Evolutionary conservation across 495 filamentous ascomycete genomes (phyloP).

Genomic region (Penicillium angulare): DNA sequence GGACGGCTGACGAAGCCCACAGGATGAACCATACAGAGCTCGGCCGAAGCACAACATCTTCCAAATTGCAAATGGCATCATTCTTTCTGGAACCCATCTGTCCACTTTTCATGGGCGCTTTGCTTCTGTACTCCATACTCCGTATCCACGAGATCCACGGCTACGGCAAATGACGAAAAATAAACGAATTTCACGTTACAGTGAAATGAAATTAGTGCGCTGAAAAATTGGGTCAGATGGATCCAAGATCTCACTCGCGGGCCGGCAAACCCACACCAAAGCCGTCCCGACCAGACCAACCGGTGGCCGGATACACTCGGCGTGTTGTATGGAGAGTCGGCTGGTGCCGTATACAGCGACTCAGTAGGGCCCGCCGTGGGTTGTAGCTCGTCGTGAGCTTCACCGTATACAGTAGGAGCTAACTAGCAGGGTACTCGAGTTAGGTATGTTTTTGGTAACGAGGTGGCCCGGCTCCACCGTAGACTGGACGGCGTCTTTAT

Average conservation of each 20-base stretch:
- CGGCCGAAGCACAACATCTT: too few species aligned
- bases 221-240: background rate
- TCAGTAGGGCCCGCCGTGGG: too few species aligned
- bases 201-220: background rate
- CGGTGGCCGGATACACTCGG: background rate
- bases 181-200: background rate
- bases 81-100: too few species aligned
- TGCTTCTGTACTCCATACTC: too few species aligned
- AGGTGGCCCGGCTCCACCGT: background rate
- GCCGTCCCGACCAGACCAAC: background rate
- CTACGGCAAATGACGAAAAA: background rate
- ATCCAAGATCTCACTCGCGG: slow-evolving; percentile 7
- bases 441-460: background rate
- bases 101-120: too few species aligned
- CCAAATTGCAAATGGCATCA: too few species aligned
- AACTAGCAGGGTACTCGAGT: too few species aligned
- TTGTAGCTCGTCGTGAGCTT: slow-evolving; percentile 3
- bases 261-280: slow-evolving; percentile 1
- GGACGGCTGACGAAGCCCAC: too few species aligned
- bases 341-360: background rate
- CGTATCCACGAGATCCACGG: too few species aligned
- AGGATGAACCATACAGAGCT: too few species aligned
- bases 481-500: background rate
- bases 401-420: slow-evolving; percentile 9
- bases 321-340: too few species aligned